Evolutionary conservation across 129 eudicot genomes (phyloP).

Genomic region (Artemisia tridentata): DNA sequence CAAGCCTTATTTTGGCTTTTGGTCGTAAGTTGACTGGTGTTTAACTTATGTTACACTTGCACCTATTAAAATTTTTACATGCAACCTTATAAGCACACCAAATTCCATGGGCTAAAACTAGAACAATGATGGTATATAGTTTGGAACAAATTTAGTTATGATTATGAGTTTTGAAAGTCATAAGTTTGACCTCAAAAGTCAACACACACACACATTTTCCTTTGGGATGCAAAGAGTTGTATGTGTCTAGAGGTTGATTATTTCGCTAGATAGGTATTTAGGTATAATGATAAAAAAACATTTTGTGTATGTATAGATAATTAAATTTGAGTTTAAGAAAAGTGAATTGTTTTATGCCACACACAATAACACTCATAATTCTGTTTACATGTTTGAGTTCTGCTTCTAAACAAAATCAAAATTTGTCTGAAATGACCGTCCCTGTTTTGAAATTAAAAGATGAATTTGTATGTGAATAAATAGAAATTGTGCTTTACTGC

Average conservation of each 20-base stretch:
- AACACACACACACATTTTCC: background rate
- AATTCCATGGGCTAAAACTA: background rate
- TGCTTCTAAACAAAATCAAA: no score
- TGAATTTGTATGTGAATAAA: no score
- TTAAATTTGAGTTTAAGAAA: background rate
- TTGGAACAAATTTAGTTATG: background rate
- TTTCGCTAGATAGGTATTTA: background rate
- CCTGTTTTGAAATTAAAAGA: no score
- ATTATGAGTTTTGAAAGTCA: background rate
- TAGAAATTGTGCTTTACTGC: no score
- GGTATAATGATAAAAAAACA: background rate
- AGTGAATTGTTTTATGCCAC: background rate
- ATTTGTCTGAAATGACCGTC: no score
- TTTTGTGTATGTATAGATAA: background rate
- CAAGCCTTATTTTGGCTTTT: background rate
- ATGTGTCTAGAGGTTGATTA: background rate
- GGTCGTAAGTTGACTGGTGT: background rate
- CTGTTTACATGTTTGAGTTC: no score
- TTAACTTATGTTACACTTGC: background rate
- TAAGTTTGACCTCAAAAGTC: background rate
- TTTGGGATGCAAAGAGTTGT: conserved; percentile 5
- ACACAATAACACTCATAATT: background rate
- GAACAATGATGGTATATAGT: background rate
- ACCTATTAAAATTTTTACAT: background rate
- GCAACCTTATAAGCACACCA: background rate